A percentile compares a stretch with the other conserved stretches of the same genome.
These are phyloP conservation scores for Monosiga brevicollis DNA, from an alignment of 78 protist species.

Conservation along the genomic window DNA sequence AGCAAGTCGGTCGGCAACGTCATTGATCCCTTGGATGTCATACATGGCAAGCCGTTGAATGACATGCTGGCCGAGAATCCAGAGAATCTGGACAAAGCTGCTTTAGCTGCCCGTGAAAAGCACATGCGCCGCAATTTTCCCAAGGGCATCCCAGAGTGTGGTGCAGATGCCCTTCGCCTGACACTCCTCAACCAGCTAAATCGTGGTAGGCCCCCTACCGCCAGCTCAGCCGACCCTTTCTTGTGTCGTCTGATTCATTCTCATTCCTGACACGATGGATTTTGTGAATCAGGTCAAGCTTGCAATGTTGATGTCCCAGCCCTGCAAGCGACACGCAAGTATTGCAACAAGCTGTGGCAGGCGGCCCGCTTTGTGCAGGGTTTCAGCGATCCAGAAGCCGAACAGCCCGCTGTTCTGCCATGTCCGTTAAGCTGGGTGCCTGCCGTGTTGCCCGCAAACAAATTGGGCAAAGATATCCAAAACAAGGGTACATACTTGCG, in stretches of 20 bases:
- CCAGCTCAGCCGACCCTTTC: background rate
- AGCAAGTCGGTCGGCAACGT: constrained; percentile 91
- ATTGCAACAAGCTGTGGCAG: constrained; percentile 88
- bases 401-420: no score
- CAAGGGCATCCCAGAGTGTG: constrained; percentile 74
- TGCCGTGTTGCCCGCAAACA: no score
- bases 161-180: constrained; percentile 83
- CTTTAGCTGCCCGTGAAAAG: background rate
- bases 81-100: background rate
- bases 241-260: background rate
- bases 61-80: background rate
- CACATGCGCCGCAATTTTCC: constrained; percentile 59
- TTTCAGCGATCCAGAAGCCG: no score
- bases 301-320: constrained; percentile 63
- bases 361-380: constrained; percentile 44
- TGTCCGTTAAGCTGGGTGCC: no score
- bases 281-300: background rate
- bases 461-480: no score
- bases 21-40: constrained; percentile 71
- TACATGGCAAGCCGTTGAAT: constrained; percentile 38
- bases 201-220: constrained; percentile 27
- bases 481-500: no score
- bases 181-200: constrained; percentile 39
- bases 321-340: constrained; percentile 52
- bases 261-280: background rate